Evolutionary conservation across 352 stramenopile species (phyloP).

Genomic region (Phytophthora uliginosa): DNA sequence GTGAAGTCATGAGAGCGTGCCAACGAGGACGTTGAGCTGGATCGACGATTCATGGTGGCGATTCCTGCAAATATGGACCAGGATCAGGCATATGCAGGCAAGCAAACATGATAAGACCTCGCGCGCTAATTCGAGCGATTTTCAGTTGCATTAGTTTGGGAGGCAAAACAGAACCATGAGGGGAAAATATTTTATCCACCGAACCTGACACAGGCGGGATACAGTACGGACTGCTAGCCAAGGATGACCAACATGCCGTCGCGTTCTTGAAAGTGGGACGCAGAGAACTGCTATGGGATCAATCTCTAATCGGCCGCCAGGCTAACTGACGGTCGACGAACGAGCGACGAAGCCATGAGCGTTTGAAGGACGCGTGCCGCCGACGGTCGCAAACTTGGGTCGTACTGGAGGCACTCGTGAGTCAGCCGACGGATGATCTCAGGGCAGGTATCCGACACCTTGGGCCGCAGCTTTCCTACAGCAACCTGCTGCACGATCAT

Average conservation of each 20-base stretch:
- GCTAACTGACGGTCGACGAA: conserved; percentile 58
- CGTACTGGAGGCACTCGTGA: conserved; percentile 86
- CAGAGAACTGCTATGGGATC: conserved; percentile 16
- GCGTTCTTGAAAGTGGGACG: conserved; percentile 23
- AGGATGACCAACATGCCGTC: conserved; percentile 25
- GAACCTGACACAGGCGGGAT: conserved; percentile 29
- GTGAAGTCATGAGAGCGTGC: conserved; percentile 13
- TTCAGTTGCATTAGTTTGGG: conserved; percentile 6
- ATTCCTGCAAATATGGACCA: conserved; percentile 5
- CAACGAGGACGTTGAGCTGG: conserved; percentile 20
- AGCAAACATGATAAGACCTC: conserved; percentile 13
- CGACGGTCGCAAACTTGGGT: conserved; percentile 73
- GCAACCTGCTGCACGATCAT: conserved; percentile 88
- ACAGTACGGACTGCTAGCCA: conserved; percentile 35
- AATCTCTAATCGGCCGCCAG: conserved; percentile 46
- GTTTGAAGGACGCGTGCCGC: conserved; percentile 79
- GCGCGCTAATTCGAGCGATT: conserved; percentile 24
- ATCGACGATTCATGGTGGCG: conserved; percentile 15
- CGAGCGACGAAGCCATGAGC: conserved; percentile 72
- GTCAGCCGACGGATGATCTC: conserved; percentile 84
- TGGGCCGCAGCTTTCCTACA: conserved; percentile 80
- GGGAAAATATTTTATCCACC: conserved; percentile 35
- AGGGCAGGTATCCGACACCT: conserved; percentile 79
- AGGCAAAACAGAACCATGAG: conserved; percentile 10
- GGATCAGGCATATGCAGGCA: not conserved